phyloP scores from a whole-genome alignment of 1,139 yeast species.

The Geotrichum carabidarum region DNA sequence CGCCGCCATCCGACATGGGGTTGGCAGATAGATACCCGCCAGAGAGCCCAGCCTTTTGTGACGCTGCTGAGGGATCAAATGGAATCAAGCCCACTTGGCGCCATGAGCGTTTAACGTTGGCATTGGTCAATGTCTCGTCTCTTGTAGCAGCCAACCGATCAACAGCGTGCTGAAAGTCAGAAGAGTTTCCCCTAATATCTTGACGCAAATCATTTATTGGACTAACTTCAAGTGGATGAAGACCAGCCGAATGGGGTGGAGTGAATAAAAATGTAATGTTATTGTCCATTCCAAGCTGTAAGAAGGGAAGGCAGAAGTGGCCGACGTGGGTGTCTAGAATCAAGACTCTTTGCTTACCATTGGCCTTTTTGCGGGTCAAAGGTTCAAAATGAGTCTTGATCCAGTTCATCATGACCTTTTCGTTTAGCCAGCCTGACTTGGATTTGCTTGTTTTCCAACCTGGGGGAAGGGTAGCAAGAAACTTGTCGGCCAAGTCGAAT shows the following conservation, averaged over 20 bases:
- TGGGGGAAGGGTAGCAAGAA: constrained; percentile 5
- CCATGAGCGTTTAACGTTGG: constrained; percentile 15
- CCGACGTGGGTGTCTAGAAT: constrained; percentile 20
- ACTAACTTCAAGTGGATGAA: constrained; percentile 15
- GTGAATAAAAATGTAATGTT: constrained; percentile 17
- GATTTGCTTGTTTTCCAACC: constrained; percentile 9
- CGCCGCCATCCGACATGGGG: constrained; percentile 7
- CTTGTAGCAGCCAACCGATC: constrained; percentile 12
- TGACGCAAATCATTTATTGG: constrained; percentile 8
- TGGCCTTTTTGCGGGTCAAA: constrained; percentile 15
- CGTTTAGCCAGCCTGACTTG: constrained; percentile 19
- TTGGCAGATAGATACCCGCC: neutral
- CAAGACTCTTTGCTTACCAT: constrained; percentile 14
- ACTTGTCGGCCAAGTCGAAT: constrained; percentile 11
- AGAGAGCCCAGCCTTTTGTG: neutral
- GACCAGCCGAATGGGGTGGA: constrained; percentile 16
- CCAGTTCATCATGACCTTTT: constrained; percentile 16
- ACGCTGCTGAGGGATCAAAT: constrained; percentile 13
- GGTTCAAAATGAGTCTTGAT: constrained; percentile 17
- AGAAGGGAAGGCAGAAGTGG: constrained; percentile 16
- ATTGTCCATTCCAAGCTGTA: constrained; percentile 17
- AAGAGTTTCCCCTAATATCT: constrained; percentile 7
- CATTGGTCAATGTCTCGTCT: neutral
- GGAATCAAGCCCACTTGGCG: constrained; percentile 16
- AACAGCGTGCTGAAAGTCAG: constrained; percentile 12